A percentile compares a stretch with the other conserved stretches of the same genome.
Conservation (phyloP, 495 filamentous ascomycete genomes). For the Diplogelasinospora grovesii region DNA sequence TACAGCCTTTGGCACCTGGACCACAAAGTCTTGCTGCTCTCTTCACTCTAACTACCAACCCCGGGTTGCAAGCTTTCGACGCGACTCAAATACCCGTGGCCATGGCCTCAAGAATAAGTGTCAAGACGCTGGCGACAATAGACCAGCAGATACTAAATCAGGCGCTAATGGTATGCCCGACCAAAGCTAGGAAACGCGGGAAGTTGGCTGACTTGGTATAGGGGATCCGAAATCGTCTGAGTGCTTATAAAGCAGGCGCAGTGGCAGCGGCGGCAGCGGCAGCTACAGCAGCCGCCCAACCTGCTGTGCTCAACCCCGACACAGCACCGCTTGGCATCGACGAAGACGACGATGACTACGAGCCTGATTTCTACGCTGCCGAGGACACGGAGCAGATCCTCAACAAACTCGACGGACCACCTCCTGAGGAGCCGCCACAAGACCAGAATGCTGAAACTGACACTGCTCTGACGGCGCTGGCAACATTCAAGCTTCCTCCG, state of each 20-base stretch:
- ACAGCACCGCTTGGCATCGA: constrained; percentile 47
- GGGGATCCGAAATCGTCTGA: constrained; percentile 34
- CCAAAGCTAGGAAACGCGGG: neutral
- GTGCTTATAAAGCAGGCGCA: constrained; percentile 21
- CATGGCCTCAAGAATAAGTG: constrained; percentile 67
- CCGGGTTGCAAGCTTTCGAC: constrained; percentile 68
- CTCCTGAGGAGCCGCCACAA: constrained; percentile 42
- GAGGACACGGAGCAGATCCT: constrained; percentile 67
- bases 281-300: constrained; percentile 17
- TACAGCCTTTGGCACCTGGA: constrained; percentile 63
- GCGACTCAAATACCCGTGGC: constrained; percentile 68
- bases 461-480: constrained; percentile 44
- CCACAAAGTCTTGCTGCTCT: constrained; percentile 70
- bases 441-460: constrained; percentile 28
- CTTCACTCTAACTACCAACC: constrained; percentile 75
- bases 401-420: constrained; percentile 61
- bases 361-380: constrained; percentile 68
- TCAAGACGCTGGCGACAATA: constrained; percentile 59
- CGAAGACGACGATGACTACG: constrained; percentile 82
- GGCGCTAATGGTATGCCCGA: constrained; percentile 52
- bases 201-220: constrained; percentile 30
- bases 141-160: constrained; percentile 57
- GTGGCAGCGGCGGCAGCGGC: constrained; percentile 12
- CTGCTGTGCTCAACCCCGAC: constrained; percentile 40
- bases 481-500: constrained; percentile 69